Evolutionary conservation across 257 asterid genomes (phyloP).

Genomic region (Scutellaria barbata): DNA sequence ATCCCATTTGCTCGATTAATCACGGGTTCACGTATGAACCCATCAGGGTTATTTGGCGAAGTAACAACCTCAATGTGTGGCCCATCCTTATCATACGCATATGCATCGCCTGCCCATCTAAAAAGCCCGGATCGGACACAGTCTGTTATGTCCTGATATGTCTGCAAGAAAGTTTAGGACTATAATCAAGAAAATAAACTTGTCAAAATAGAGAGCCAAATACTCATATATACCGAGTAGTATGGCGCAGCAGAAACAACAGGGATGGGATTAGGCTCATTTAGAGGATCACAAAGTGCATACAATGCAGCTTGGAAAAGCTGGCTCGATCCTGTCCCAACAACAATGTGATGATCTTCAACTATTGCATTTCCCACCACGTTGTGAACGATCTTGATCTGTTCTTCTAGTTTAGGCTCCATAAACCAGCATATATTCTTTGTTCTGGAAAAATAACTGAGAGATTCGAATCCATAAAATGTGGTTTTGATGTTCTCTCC

Average conservation of each 20-base stretch:
- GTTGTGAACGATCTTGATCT: conserved; percentile 56
- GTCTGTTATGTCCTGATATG: conserved; percentile 57
- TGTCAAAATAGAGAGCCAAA: no score
- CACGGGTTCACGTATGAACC: conserved; percentile 46
- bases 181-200: no score
- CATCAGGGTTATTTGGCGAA: conserved; percentile 80
- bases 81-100: conserved; percentile 43
- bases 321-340: conserved; percentile 85
- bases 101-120: conserved; percentile 82
- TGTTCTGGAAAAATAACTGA: conserved; percentile 64
- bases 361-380: conserved; percentile 64
- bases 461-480: conserved; percentile 45
- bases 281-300: conserved; percentile 48
- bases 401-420: conserved; percentile 64
- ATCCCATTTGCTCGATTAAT: conserved; percentile 53
- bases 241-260: conserved; percentile 72
- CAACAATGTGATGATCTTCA: conserved; percentile 51
- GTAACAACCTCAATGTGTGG: conserved; percentile 74
- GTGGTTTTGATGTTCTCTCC: conserved; percentile 32
- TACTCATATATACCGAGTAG: conserved; percentile 51
- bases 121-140: conserved; percentile 50
- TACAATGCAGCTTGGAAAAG: conserved; percentile 68
- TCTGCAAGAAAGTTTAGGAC: conserved; percentile 37
- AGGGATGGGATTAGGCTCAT: conserved; percentile 44
- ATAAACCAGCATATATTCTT: conserved; percentile 68